Evolutionary conservation across 306 rosid genomes (phyloP), one percentile per base, ranked within the genome.

Genomic region (Rosa chinensis): DNA sequence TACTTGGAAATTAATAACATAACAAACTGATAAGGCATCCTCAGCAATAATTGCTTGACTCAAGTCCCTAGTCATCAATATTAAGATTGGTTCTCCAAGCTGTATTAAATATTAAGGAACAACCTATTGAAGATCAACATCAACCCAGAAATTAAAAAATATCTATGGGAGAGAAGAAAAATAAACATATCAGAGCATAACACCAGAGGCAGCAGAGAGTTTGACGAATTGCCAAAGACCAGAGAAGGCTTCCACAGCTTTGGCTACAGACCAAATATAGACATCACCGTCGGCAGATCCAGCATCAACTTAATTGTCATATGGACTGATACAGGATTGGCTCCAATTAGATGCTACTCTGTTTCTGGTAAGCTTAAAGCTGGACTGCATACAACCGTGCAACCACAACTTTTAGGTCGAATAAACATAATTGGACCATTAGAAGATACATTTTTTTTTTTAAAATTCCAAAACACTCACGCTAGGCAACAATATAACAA

Each of bases 311-410:
- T 93, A 84, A 79, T 62, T 90, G 88, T 91, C 97, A 70, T 96
- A 98, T 14, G 99, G 98, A 77, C 99, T 93, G 49, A 96, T 86
- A 84, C 99, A 96, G 13, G 99, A 93, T 66, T 98, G 89, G 83
- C 97, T 96, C 98, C 99, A 96, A 77, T 96, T 96, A 2, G 99
- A 91, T 1, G 98, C 93, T 63, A 91, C 96, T 86, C 91, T 87
- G 82, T 90, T 96, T 62, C 98, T 96, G 0, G 79, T 35, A 92
- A 70, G 28, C 28, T 25, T 25, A 25, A 25, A 25, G 28, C 28
- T 25, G 28, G 28, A 25, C 28, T 25, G 28, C 28, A 25, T 25
- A 25, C 28, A 25, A 25, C 28, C 1, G 28, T 25, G 28, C 28
- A 25, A 25, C 28, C 28, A 25, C 28, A 25, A 25, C 28, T 25